These are phyloP conservation scores for Saururus chinensis DNA, from an alignment of 164 flowering plant species.

Conservation along the genomic window DNA sequence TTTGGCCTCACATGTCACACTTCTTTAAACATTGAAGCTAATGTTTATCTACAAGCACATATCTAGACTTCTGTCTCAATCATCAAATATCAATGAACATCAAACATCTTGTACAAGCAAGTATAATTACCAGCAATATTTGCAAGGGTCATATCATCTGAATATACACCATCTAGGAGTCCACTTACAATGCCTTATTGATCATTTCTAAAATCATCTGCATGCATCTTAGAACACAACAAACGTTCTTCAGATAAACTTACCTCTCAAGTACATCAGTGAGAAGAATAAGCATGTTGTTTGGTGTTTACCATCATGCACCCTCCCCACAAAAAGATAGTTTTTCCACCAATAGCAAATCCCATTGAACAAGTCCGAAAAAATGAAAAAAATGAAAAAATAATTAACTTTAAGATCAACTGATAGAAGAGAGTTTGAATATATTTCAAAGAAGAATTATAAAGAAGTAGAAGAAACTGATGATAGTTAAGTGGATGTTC, in stretches of 20 bases:
- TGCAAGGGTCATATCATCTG: slow-evolving; percentile 99
- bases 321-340: slow-evolving; percentile 98
- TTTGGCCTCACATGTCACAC: no score
- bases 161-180: slow-evolving; percentile 88
- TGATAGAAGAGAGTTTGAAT: no score
- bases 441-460: no score
- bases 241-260: neutral
- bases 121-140: slow-evolving; percentile 63
- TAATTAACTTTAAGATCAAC: no score
- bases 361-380: slow-evolving; percentile 99
- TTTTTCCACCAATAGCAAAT: slow-evolving; percentile 94
- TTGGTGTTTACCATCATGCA: slow-evolving; percentile 73
- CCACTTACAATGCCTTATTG: slow-evolving; percentile 63
- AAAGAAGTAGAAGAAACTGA: no score
- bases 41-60: no score
- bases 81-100: neutral
- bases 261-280: neutral
- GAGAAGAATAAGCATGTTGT: slow-evolving; percentile 1
- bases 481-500: no score
- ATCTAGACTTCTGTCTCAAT: neutral
- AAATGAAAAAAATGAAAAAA: slow-evolving; percentile 31
- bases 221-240: slow-evolving; percentile 74
- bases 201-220: slow-evolving; percentile 87
- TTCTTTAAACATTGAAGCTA: no score
- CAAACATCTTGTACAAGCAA: neutral